Evolutionary conservation across 768 basidiomycete genomes (phyloP).

Genomic region (Pisolithus tinctorius): DNA sequence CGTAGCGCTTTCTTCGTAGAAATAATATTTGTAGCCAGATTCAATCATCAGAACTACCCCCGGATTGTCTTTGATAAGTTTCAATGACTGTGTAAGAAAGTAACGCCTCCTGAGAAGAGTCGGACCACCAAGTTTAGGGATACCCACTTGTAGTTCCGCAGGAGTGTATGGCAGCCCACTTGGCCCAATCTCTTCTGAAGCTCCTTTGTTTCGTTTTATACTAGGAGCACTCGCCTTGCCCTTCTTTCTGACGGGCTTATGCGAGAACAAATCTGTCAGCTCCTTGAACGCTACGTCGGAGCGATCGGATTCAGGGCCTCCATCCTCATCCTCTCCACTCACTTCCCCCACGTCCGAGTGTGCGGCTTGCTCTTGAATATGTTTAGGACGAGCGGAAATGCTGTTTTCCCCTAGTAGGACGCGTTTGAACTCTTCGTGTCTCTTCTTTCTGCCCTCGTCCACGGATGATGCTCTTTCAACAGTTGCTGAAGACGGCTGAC

Average conservation of each 20-base stretch:
- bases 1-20: constrained; percentile 81
- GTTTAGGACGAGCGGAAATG: constrained; percentile 21
- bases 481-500: background rate
- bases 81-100: constrained; percentile 22
- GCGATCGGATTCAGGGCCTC: constrained; percentile 29
- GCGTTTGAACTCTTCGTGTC: constrained; percentile 43
- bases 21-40: constrained; percentile 78
- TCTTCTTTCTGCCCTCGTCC: constrained; percentile 41
- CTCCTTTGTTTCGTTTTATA: constrained; percentile 27
- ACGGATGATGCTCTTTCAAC: background rate
- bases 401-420: constrained; percentile 46
- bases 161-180: constrained; percentile 70
- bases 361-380: constrained; percentile 6
- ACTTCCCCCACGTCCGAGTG: constrained; percentile 18
- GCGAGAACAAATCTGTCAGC: constrained; percentile 42
- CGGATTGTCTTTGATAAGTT: constrained; percentile 58
- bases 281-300: constrained; percentile 41
- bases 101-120: background rate
- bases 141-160: constrained; percentile 59
- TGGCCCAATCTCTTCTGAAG: constrained; percentile 47
- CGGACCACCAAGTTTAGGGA: background rate
- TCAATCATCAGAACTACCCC: constrained; percentile 72
- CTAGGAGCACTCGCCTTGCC: constrained; percentile 25
- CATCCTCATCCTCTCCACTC: constrained; percentile 18
- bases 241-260: constrained; percentile 29